These are phyloP conservation scores for Angomonas deanei DNA, from an alignment of 208 protist species.

Conservation along the genomic window DNA sequence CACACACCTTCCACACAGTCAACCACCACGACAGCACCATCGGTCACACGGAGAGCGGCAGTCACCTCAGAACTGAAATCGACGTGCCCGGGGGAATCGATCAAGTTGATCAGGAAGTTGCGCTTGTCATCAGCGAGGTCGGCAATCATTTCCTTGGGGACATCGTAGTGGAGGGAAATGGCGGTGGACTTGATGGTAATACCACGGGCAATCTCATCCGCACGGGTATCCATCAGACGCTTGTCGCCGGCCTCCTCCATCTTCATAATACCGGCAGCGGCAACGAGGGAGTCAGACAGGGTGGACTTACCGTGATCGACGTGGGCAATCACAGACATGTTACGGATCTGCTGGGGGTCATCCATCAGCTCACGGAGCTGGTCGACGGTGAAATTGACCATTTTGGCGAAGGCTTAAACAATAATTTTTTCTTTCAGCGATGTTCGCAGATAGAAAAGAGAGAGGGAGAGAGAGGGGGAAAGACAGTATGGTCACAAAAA, in stretches of 20 bases:
- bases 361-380: slow-evolving; percentile 76
- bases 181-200: slow-evolving; percentile 99
- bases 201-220: slow-evolving; percentile 93
- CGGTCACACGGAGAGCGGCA: slow-evolving; percentile 98
- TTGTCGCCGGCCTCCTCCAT: slow-evolving; percentile 73
- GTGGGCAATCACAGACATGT: slow-evolving; percentile 80
- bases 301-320: slow-evolving; percentile 78
- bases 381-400: slow-evolving; percentile 82
- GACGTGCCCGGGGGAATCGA: slow-evolving; percentile 94
- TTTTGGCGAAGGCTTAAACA: slow-evolving; percentile 4
- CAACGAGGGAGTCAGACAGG: slow-evolving; percentile 97
- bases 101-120: slow-evolving; percentile 95
- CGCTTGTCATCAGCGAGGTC: slow-evolving; percentile 53
- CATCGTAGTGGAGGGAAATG: slow-evolving; percentile 98
- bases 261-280: slow-evolving; percentile 95
- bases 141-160: slow-evolving; percentile 68
- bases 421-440: not conserved
- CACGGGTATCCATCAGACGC: slow-evolving; percentile 68
- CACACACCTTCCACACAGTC: slow-evolving; percentile 99
- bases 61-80: slow-evolving; percentile 97
- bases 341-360: slow-evolving; percentile 56
- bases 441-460: not conserved
- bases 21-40: slow-evolving; percentile 98
- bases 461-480: not conserved
- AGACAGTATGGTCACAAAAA: not conserved